Percentiles rank a stretch among this genome's conserved stretches.
phyloP scores from a whole-genome alignment of 1,139 yeast species.

The Candida frijolesensis region DNA sequence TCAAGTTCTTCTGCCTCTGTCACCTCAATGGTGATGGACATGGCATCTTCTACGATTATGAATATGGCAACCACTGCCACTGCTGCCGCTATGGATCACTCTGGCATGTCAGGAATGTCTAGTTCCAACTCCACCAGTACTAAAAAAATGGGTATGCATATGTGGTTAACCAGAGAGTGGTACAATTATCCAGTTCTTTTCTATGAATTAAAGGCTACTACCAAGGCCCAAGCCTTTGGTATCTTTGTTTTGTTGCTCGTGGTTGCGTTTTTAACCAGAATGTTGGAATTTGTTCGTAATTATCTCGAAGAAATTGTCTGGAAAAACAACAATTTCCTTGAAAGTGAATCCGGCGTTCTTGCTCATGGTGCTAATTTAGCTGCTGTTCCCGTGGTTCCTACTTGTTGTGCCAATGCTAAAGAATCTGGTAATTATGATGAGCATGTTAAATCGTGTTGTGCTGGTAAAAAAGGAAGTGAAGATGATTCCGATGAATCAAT shows the following conservation, averaged over 20 bases:
- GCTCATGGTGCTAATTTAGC: constrained; percentile 12
- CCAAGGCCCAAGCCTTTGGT: constrained; percentile 68
- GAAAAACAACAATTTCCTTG: constrained; percentile 37
- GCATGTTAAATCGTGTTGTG: constrained; percentile 3
- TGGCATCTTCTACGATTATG: constrained; percentile 16
- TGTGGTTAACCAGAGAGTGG: constrained; percentile 54
- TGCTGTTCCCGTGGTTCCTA: constrained; percentile 3
- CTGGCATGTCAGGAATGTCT: constrained; percentile 15
- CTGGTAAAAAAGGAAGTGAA: neutral
- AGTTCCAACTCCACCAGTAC: neutral
- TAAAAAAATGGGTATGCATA: constrained; percentile 46
- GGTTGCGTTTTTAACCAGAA: constrained; percentile 59
- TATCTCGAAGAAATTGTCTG: constrained; percentile 71
- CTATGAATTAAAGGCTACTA: constrained; percentile 50
- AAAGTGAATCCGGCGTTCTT: constrained; percentile 14
- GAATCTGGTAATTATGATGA: constrained; percentile 4
- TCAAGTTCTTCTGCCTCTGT: neutral
- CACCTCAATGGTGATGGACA: constrained; percentile 9
- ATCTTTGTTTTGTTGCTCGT: constrained; percentile 63
- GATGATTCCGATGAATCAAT: constrained; percentile 7
- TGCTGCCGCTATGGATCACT: neutral
- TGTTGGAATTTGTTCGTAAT: constrained; percentile 57
- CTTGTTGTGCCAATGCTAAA: constrained; percentile 8
- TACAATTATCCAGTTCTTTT: constrained; percentile 63
- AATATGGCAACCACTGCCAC: constrained; percentile 5